phyloP scores from a whole-genome alignment of 2,329 filamentous ascomycete genomes.

The Bipolaris bicolor region DNA sequence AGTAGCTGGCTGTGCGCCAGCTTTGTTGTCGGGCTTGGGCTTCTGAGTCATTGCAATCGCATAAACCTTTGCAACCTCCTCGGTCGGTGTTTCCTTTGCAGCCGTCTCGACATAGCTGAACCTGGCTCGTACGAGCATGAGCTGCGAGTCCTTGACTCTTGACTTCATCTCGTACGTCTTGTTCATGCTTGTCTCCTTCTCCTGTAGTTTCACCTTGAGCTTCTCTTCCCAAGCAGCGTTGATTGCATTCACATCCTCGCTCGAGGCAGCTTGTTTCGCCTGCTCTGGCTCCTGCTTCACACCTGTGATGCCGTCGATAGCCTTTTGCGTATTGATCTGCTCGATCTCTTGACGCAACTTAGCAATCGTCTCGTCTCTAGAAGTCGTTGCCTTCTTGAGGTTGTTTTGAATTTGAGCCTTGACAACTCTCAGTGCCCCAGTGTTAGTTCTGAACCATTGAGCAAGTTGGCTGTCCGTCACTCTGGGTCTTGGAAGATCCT shows the following conservation, averaged over 20 bases:
- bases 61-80: conserved; percentile 83
- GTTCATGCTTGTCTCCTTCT: conserved; percentile 60
- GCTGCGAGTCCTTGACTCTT: conserved; percentile 72
- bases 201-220: conserved; percentile 44
- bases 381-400: conserved; percentile 7
- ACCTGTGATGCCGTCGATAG: conserved; percentile 12
- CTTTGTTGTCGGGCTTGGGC: conserved; percentile 53
- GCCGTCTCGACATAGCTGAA: conserved; percentile 80
- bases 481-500: conserved; percentile 18
- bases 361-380: conserved; percentile 6
- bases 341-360: conserved; percentile 18
- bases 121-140: conserved; percentile 70
- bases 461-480: conserved; percentile 19
- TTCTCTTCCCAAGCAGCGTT: conserved; percentile 48
- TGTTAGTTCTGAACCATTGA: conserved; percentile 16
- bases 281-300: conserved; percentile 23
- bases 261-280: conserved; percentile 18
- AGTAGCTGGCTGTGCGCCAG: conserved; percentile 28
- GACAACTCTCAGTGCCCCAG: conserved; percentile 11
- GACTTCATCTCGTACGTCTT: conserved; percentile 66
- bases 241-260: conserved; percentile 25
- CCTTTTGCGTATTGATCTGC: conserved; percentile 20
- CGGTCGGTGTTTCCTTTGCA: conserved; percentile 82
- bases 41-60: conserved; percentile 77
- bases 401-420: conserved; percentile 18